Percentiles rank a stretch among this genome's conserved stretches.
These are phyloP conservation scores for Rhodotorula sp. DNA, from an alignment of 1,284 basidiomycete species.

Conservation along the genomic window DNA sequence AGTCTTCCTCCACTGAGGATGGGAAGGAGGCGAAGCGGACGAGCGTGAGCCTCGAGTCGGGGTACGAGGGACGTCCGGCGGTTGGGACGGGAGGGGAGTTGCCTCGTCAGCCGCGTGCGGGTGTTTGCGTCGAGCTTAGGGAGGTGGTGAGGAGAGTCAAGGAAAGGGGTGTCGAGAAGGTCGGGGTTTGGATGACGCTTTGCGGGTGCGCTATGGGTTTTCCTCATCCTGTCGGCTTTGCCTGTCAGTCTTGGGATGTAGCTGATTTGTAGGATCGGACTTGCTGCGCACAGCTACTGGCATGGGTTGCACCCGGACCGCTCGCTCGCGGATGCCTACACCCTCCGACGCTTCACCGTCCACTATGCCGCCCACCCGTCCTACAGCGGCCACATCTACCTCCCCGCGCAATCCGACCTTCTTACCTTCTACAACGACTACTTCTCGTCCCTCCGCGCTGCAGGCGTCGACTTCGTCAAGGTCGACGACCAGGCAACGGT, in stretches of 20 bases:
- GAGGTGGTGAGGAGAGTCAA: conserved; percentile 25
- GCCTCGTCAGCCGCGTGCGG: conserved; percentile 5
- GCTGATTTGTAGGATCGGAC: too few species aligned
- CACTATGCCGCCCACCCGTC: conserved; percentile 5
- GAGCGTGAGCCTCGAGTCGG: neutral
- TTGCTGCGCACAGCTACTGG: conserved; percentile 31
- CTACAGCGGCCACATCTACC: conserved; percentile 26
- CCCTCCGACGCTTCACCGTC: conserved; percentile 18
- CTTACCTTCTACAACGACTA: conserved; percentile 42
- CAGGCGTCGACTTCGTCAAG: conserved; percentile 47
- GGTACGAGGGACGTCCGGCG: conserved; percentile 2
- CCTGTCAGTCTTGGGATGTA: neutral
- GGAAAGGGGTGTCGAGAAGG: conserved; percentile 27
- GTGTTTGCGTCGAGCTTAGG: conserved; percentile 18
- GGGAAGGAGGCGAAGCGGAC: neutral
- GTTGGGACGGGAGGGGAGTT: neutral
- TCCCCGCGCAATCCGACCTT: conserved; percentile 37
- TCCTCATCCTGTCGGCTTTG: neutral
- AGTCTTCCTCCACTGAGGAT: neutral
- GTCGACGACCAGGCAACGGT: conserved; percentile 46
- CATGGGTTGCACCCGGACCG: conserved; percentile 33
- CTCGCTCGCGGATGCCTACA: conserved; percentile 20
- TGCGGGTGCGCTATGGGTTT: conserved; percentile 17
- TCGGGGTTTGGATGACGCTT: conserved; percentile 44
- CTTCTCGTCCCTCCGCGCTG: conserved; percentile 40